Evolutionary conservation across 2,329 filamentous ascomycete genomes (phyloP), one percentile per base, ranked within the genome.

Genomic region (Alternaria ethzedia): DNA sequence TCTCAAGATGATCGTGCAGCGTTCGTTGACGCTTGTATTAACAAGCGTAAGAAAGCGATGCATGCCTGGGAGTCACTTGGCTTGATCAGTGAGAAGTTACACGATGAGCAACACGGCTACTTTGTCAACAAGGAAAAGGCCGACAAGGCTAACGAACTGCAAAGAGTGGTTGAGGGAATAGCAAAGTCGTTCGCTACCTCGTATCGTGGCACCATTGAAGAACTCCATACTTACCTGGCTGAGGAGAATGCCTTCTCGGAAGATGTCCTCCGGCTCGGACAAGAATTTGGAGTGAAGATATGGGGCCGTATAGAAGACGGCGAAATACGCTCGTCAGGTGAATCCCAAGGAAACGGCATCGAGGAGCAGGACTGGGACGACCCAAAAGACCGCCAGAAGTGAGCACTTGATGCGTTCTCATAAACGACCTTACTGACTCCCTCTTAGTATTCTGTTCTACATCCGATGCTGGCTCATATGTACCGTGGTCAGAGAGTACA

Each of bases 401-500:
- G 28, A 66, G 61, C 36, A 15, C 6, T 12, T 10, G 6, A 25
- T 32, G 12, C 11, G 10, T 10, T 12, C 6, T 6, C 9, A 11
- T 26, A 15, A 15, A 26, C 9, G 9, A 6, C 25, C 21, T 23
- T 13, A 26, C 44, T 69, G 15, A 69, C 10, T 5, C 3, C 2
- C 8, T 13, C 10, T 0, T 12, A 69, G 67, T 5, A 65, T 69
- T 28, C 44, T 50, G 4, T 69, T 65, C 13, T 64, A 57, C n/a
- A 47, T 69, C 36, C 67, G 60, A 6, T 69, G 67, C 46, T 69
- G 67, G 64, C 60, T 67, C 13, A 51, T 61, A 17, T 41, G 62
- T 4, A 13, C 59, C 15, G 59, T 56, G 10, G 52, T 56, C 7
- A 49, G 26, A 36, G 54, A 58, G 17, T 32, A 46, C 26, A 41